phyloP scores from a whole-genome alignment of 306 rosid species.

The Canavalia ensiformis region DNA sequence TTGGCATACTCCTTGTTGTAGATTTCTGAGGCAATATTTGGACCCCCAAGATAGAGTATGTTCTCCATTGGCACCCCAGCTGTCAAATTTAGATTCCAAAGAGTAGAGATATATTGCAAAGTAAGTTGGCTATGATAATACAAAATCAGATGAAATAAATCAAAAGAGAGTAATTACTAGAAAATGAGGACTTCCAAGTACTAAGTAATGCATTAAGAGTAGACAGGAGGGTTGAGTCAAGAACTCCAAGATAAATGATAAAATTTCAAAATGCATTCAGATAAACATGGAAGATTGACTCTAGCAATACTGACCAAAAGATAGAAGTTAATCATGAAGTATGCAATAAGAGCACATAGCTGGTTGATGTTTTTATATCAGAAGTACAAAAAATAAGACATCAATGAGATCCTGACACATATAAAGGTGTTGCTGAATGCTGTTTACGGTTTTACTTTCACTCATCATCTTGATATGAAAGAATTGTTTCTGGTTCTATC shows the following conservation, averaged over 20 bases:
- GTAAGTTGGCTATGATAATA: constrained; percentile 22
- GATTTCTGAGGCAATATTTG: constrained; percentile 92
- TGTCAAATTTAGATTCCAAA: constrained; percentile 46
- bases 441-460: constrained; percentile 3
- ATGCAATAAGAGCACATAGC: neutral
- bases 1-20: constrained; percentile 95
- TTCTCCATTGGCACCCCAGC: constrained; percentile 90
- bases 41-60: constrained; percentile 95
- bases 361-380: neutral
- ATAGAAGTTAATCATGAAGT: constrained; percentile 17
- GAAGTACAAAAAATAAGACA: neutral
- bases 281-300: constrained; percentile 26
- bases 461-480: constrained; percentile 11
- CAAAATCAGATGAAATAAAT: constrained; percentile 15
- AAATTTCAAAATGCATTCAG: neutral
- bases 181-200: neutral
- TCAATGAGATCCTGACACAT: neutral
- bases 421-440: neutral
- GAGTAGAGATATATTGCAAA: constrained; percentile 5
- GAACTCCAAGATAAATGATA: neutral
- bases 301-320: neutral
- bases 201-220: neutral
- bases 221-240: neutral
- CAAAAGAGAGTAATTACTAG: constrained; percentile 17
- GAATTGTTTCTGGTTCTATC: neutral